A percentile compares a stretch with the other conserved stretches of the same genome.
Conservation (phyloP, 352 stramenopile genomes). For the Globisporangium abappressorium region DNA sequence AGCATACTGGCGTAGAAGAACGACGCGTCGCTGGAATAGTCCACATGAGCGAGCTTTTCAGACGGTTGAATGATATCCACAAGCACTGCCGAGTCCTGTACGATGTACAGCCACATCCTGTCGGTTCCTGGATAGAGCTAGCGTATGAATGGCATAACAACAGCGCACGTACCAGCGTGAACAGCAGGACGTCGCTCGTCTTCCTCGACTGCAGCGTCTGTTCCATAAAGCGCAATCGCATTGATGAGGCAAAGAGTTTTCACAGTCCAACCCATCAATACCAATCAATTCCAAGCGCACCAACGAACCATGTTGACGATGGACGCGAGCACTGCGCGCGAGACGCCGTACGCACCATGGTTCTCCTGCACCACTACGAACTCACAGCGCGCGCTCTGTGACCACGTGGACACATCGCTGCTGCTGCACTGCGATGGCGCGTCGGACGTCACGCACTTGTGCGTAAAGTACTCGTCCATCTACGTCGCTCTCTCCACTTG, state of each 20-base stretch:
- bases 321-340: conserved; percentile 48
- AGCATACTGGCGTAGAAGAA: conserved; percentile 19
- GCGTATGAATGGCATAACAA: background rate
- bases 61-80: conserved; percentile 13
- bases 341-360: conserved; percentile 42
- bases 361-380: conserved; percentile 68
- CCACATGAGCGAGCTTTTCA: conserved; percentile 38
- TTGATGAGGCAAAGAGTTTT: background rate
- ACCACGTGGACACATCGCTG: conserved; percentile 27
- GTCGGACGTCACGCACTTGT: conserved; percentile 66
- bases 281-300: background rate
- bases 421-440: conserved; percentile 7
- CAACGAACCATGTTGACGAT: conserved; percentile 36
- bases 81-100: conserved; percentile 29
- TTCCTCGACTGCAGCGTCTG: conserved; percentile 25
- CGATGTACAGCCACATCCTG: background rate
- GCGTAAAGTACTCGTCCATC: conserved; percentile 67
- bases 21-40: conserved; percentile 38
- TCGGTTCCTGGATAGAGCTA: background rate
- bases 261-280: background rate
- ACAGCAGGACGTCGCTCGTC: conserved; percentile 32
- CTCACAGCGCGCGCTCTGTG: conserved; percentile 35
- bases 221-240: background rate
- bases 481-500: background rate
- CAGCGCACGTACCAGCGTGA: conserved; percentile 28